Percentiles rank a stretch among this genome's conserved stretches.
These are phyloP conservation scores for Penicillium palitans DNA, from an alignment of 2,329 filamentous ascomycete genomes.

Conservation along the genomic window DNA sequence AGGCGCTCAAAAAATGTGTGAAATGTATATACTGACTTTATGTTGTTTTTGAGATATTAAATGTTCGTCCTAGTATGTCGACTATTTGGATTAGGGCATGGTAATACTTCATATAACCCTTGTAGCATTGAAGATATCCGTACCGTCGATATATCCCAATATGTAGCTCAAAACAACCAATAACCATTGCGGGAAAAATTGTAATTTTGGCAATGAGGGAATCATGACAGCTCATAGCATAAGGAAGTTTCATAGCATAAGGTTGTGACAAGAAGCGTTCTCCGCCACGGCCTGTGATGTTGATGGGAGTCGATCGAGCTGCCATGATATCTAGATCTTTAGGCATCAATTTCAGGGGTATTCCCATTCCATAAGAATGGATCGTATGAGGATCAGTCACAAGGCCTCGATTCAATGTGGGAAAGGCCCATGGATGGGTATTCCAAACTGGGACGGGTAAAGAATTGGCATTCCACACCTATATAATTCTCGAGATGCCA, in stretches of 20 bases:
- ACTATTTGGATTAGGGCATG: no score
- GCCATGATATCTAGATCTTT: not conserved
- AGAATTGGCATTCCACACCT: not conserved
- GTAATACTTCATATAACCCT: not conserved
- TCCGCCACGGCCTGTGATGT: not conserved
- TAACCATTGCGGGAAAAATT: no score
- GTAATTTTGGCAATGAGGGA: not conserved
- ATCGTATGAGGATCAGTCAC: not conserved
- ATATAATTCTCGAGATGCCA: not conserved
- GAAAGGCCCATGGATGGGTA: not conserved
- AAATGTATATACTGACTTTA: not conserved
- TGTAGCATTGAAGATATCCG: not conserved
- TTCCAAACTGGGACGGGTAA: not conserved
- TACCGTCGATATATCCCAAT: no score
- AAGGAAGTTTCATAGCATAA: not conserved
- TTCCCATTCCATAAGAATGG: not conserved
- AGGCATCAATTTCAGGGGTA: not conserved
- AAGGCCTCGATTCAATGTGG: no score
- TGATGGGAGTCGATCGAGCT: not conserved
- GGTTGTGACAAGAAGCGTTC: not conserved
- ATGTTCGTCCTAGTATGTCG: no score
- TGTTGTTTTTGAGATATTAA: not conserved
- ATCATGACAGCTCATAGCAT: not conserved
- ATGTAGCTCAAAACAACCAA: not conserved
- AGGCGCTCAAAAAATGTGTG: no score